Evolutionary conservation across 2,329 filamentous ascomycete genomes (phyloP), one percentile per base, ranked within the genome.

Genomic region (Pyrenochaeta sp.): DNA sequence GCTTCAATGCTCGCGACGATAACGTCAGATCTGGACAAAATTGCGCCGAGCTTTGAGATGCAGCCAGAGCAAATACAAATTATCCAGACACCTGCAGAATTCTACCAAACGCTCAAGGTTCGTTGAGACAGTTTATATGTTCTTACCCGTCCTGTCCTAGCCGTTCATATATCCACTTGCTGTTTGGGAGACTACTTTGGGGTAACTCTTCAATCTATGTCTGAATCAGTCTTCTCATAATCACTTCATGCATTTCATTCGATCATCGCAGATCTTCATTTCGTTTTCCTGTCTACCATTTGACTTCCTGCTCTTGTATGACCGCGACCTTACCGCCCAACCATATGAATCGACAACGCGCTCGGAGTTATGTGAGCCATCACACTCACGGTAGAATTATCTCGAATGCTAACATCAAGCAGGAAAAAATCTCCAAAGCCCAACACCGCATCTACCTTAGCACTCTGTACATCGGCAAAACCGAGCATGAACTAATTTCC

Each of bases 391-490:
- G 13, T 27, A 19, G 6, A 25, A 9, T 19, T 1, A 19, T 15
- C 1, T 13, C 15, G 13, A 22, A 7, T 24, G 47, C 66, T 71
- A 59, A 75, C 56, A 30, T 7, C 0, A 6, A 7, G 10, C 50
- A 76, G 73, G 51, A 85, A 62, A 96, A 93, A 80, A 97, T 99
- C 73, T 86, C 86, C 51, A 86, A 85, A 62, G 95, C 95, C 9
- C 87, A 92, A 76, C 84, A 81, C 51, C 87, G 91, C 58, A 90
- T 99, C 65, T 99, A 96, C 75, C 82, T 99, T 49, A 96, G 93
- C n/a, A 99, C 95, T 0, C 81, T 99, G 51, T 99, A 99, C 76
- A 95, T 99, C 74, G 95, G 95, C 62, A 96, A 94, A 77, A 91
- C 91, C 1, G 95, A 99, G 78, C 85, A 90, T 78, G 95, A 98